A percentile compares a stretch with the other conserved stretches of the same genome.
Conservation (phyloP, 2,329 filamentous ascomycete species). For the Sarocladium strictum region DNA sequence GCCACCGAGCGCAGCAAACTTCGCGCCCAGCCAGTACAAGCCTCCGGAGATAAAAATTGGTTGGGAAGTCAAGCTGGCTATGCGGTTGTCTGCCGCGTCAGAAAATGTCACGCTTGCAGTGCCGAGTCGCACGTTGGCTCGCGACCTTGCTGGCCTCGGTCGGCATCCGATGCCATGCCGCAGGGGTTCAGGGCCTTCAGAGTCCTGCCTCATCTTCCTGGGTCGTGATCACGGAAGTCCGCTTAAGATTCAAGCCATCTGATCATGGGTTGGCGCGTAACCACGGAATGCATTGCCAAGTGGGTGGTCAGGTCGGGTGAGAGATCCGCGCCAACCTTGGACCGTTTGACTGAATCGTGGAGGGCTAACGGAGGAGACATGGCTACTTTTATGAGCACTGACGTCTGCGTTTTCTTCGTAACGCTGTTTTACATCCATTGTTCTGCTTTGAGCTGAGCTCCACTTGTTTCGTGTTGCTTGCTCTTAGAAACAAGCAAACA, state of each 20-base stretch:
- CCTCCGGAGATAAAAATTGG: background rate
- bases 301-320: background rate
- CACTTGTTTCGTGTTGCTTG: background rate
- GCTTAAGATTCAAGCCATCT: background rate
- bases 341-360: background rate
- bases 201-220: background rate
- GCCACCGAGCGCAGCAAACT: too few species aligned
- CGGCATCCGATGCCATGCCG: slow-evolving; percentile 2
- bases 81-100: background rate
- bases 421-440: background rate
- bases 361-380: background rate
- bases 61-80: background rate
- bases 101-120: background rate
- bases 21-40: too few species aligned
- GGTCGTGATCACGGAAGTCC: background rate
- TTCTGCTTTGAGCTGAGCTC: background rate
- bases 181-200: background rate
- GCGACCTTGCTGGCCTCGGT: background rate
- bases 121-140: background rate
- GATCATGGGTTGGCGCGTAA: background rate
- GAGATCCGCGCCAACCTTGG: slow-evolving; percentile 6
- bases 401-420: background rate
- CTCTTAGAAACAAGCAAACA: background rate
- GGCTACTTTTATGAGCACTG: background rate
- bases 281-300: background rate